These are phyloP conservation scores for Candida parachauliodes DNA, from an alignment of 805 yeast genomes.

Conservation along the genomic window DNA sequence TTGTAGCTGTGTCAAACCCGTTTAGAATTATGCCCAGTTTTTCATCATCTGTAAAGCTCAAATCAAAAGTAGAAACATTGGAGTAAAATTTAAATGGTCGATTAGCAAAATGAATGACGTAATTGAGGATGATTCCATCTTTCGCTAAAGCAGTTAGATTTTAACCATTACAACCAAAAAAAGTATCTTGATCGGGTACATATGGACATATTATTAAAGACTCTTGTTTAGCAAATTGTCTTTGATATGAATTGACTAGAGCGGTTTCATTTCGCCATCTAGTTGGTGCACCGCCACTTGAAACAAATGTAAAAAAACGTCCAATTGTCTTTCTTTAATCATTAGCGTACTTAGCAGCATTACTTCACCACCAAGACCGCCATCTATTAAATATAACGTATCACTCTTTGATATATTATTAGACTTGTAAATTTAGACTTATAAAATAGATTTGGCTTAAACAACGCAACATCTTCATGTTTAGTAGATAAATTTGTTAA, in stretches of 20 bases:
- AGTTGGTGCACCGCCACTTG: slow-evolving; percentile 28
- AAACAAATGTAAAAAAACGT: slow-evolving; percentile 36
- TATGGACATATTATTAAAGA: slow-evolving; percentile 69
- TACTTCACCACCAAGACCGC: slow-evolving; percentile 39
- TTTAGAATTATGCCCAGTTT: slow-evolving; percentile 59
- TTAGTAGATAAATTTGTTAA: slow-evolving; percentile 22
- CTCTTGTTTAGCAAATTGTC: slow-evolving; percentile 42
- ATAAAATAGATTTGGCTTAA: slow-evolving; percentile 64
- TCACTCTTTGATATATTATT: slow-evolving; percentile 18
- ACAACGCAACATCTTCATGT: slow-evolving; percentile 49
- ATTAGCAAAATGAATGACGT: slow-evolving; percentile 74
- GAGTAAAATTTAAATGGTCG: slow-evolving; percentile 60
- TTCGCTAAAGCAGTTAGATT: slow-evolving; percentile 52
- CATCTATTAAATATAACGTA: slow-evolving; percentile 33
- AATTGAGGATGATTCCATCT: slow-evolving; percentile 55
- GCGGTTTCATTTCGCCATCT: slow-evolving; percentile 40
- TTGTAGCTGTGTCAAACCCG: slow-evolving; percentile 69
- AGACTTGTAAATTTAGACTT: slow-evolving; percentile 28
- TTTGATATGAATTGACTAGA: slow-evolving; percentile 26
- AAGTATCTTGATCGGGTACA: slow-evolving; percentile 67
- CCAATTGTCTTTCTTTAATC: slow-evolving; percentile 24
- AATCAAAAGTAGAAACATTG: slow-evolving; percentile 69
- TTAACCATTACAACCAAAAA: slow-evolving; percentile 75
- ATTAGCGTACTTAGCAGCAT: slow-evolving; percentile 35
- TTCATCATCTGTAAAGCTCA: slow-evolving; percentile 58